These are phyloP conservation scores for Primulina tabacum DNA, from an alignment of 257 asterid species.

Conservation along the genomic window DNA sequence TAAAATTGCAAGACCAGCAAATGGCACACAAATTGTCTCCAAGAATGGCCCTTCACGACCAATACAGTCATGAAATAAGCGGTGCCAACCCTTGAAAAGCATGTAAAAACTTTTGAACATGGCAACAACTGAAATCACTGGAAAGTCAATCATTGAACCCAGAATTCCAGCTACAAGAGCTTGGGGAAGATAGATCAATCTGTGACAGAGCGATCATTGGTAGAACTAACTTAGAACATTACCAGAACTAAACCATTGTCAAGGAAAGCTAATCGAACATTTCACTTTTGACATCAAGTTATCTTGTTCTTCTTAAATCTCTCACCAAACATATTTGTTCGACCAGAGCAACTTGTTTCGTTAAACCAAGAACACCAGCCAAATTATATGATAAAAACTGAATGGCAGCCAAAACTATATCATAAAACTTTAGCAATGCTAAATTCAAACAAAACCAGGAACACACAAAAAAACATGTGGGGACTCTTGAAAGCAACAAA, in stretches of 20 bases:
- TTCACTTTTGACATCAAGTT: not conserved
- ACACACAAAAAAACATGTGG: not conserved
- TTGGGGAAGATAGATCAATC: slow-evolving; percentile 62
- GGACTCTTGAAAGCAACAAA: not conserved
- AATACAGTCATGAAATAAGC: slow-evolving; percentile 86
- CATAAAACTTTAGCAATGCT: not conserved
- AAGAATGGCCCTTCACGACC: slow-evolving; percentile 97
- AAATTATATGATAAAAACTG: not conserved
- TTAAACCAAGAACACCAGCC: not conserved
- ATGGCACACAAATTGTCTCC: slow-evolving; percentile 93
- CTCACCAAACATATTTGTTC: not conserved
- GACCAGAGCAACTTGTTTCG: not conserved
- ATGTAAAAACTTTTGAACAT: slow-evolving; percentile 71
- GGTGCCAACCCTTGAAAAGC: slow-evolving; percentile 91
- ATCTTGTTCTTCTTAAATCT: not conserved
- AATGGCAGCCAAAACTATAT: not conserved
- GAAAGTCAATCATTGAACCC: slow-evolving; percentile 60
- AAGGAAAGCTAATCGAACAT: not conserved
- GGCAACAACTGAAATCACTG: slow-evolving; percentile 60
- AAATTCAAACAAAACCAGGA: not conserved
- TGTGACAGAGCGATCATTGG: slow-evolving; percentile 32
- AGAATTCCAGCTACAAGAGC: slow-evolving; percentile 62
- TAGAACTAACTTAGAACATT: slow-evolving; percentile 10
- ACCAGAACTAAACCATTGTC: slow-evolving; percentile 3
- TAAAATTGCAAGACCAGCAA: slow-evolving; percentile 92